Percentiles rank a stretch among this genome's conserved stretches.
Evolutionary conservation across 2,329 filamentous ascomycete genomes (phyloP).

Genomic region (Diaporthe sp.): DNA sequence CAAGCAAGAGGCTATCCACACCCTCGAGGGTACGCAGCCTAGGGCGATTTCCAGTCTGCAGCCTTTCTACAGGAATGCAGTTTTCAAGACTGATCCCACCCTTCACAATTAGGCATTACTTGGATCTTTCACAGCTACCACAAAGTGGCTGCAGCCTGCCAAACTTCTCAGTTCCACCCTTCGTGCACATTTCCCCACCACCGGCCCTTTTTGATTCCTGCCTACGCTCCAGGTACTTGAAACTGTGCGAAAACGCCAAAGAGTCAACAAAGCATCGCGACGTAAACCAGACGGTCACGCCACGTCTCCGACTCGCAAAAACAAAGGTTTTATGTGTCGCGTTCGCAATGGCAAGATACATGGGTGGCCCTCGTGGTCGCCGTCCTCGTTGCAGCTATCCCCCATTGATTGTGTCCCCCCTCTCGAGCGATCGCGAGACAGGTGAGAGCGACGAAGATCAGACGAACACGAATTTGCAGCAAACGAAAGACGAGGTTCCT

Average conservation of each 20-base stretch:
- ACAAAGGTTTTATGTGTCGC: neutral
- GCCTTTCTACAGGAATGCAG: neutral
- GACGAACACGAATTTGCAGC: too few relatives aligned
- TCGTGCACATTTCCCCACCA: too few relatives aligned
- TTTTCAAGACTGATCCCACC: neutral
- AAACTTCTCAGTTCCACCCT: neutral
- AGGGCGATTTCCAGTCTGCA: neutral
- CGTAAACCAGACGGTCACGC: neutral
- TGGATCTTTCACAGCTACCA: neutral
- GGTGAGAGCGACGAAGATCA: neutral
- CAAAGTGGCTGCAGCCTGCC: neutral
- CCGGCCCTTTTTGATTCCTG: neutral
- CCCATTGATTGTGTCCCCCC: neutral
- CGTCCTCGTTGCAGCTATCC: neutral
- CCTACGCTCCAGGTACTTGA: neutral
- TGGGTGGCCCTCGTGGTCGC: conserved; percentile 22
- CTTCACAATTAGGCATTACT: neutral
- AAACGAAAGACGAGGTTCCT: neutral
- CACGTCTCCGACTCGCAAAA: too few relatives aligned
- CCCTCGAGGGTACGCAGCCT: neutral
- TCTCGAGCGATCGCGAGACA: neutral
- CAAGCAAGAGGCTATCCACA: neutral
- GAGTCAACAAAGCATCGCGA: neutral
- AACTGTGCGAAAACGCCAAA: neutral
- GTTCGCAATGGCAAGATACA: conserved; percentile 24